Evolutionary conservation across 257 asterid species (phyloP).

Genomic region (Nemophila menziesii): DNA sequence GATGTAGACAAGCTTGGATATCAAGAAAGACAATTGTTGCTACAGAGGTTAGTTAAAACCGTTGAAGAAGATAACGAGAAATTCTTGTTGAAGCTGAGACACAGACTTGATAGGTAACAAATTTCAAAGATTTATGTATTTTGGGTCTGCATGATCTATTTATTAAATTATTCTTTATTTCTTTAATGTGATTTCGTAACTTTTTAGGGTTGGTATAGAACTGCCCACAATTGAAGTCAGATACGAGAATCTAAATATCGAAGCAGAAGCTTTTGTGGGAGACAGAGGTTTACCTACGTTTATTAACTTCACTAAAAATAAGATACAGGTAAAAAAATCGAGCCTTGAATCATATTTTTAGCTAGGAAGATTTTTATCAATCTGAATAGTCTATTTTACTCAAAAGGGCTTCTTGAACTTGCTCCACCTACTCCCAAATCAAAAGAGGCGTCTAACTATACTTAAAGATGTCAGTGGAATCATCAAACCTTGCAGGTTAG

Average conservation of each 20-base stretch:
- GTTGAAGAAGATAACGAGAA: conserved; percentile 53
- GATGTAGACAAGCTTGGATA: conserved; percentile 37
- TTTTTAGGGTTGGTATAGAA: conserved; percentile 54
- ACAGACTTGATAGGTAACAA: conserved; percentile 54
- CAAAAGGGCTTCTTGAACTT: conserved; percentile 10
- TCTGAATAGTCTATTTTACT: conserved; percentile 1
- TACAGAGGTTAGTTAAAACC: conserved; percentile 35
- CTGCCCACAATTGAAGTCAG: conserved; percentile 64
- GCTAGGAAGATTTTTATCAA: not conserved
- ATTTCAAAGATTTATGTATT: not conserved
- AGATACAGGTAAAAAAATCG: conserved; percentile 33
- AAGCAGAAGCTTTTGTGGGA: conserved; percentile 43
- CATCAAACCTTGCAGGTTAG: conserved; percentile 45
- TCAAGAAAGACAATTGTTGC: conserved; percentile 27
- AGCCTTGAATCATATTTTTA: not conserved
- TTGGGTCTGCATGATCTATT: not conserved
- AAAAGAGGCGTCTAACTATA: conserved; percentile 36
- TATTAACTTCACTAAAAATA: conserved; percentile 33
- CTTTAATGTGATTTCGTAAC: not conserved
- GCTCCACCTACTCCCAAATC: conserved; percentile 33
- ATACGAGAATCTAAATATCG: conserved; percentile 45
- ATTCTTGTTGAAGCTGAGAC: conserved; percentile 45
- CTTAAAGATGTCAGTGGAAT: conserved; percentile 50
- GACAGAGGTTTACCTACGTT: conserved; percentile 46
- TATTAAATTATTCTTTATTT: not conserved